A percentile compares a stretch with the other conserved stretches of the same genome.
Evolutionary conservation across 176 grass and related monocot species (phyloP).

Genomic region (Echinochloa phyllopogon): DNA sequence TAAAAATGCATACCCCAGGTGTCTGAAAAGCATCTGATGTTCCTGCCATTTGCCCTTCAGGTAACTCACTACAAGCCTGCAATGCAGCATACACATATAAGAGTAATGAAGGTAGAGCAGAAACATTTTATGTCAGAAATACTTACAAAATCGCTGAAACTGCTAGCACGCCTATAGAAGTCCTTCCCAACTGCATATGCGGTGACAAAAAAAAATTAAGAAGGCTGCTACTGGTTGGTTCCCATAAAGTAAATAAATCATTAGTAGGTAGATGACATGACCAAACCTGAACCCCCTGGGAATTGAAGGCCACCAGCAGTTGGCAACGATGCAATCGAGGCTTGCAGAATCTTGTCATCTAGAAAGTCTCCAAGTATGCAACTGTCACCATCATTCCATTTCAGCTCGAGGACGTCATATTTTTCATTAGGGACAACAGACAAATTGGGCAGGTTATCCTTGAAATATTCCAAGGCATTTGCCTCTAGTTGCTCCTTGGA

Average conservation of each 20-base stretch:
- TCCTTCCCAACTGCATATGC: slow-evolving; percentile 61
- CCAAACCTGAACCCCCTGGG: slow-evolving; percentile 70
- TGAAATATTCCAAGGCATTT: slow-evolving; percentile 70
- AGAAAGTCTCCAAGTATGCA: slow-evolving; percentile 41
- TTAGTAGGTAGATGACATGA: not conserved
- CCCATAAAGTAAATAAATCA: slow-evolving; percentile 28
- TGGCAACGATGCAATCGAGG: slow-evolving; percentile 59
- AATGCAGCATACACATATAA: slow-evolving; percentile 29
- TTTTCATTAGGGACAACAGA: slow-evolving; percentile 52
- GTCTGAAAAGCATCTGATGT: slow-evolving; percentile 58
- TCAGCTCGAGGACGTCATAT: slow-evolving; percentile 60
- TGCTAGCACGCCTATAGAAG: slow-evolving; percentile 40
- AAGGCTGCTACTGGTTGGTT: not conserved
- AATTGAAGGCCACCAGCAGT: slow-evolving; percentile 59
- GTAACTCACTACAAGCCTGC: slow-evolving; percentile 53
- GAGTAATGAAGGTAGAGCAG: slow-evolving; percentile 23
- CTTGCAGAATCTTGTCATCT: slow-evolving; percentile 46
- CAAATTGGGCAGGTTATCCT: slow-evolving; percentile 74
- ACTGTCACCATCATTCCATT: slow-evolving; percentile 57
- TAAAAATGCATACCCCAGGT: slow-evolving; percentile 68
- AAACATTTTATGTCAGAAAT: slow-evolving; percentile 37
- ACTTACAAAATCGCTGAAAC: slow-evolving; percentile 73
- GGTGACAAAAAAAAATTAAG: slow-evolving; percentile 27
- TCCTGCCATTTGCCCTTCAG: slow-evolving; percentile 53
- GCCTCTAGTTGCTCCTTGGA: slow-evolving; percentile 69